Percentiles rank a stretch among this genome's conserved stretches.
Evolutionary conservation across 495 filamentous ascomycete genomes (phyloP).

Genomic region (Aeminium ludgeri): DNA sequence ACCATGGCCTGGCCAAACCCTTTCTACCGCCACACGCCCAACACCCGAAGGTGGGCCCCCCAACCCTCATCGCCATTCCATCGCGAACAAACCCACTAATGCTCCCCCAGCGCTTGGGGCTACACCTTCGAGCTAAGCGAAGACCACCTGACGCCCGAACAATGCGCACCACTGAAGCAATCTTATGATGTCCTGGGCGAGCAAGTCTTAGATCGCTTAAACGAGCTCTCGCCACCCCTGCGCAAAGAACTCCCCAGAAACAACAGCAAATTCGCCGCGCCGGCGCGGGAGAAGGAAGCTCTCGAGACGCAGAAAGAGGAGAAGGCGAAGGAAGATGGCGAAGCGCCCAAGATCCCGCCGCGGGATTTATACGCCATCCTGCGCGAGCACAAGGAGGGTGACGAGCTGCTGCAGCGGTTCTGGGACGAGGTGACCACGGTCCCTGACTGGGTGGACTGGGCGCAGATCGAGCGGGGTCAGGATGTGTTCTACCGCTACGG

Average conservation of each 20-base stretch:
- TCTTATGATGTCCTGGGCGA: constrained; percentile 54
- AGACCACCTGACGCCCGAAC: constrained; percentile 43
- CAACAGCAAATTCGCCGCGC: constrained; percentile 13
- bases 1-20: constrained; percentile 28
- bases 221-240: constrained; percentile 34
- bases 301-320: neutral
- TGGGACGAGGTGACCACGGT: constrained; percentile 55
- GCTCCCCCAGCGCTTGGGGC: constrained; percentile 38
- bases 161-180: constrained; percentile 42
- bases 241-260: constrained; percentile 20
- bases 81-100: neutral
- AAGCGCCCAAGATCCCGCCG: constrained; percentile 11
- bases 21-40: constrained; percentile 20
- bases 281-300: neutral
- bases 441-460: constrained; percentile 70
- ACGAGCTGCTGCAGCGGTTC: constrained; percentile 40
- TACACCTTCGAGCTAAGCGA: constrained; percentile 54
- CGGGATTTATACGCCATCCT: constrained; percentile 48
- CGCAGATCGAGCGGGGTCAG: constrained; percentile 55
- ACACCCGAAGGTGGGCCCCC: constrained; percentile 21
- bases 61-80: neutral
- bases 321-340: constrained; percentile 9
- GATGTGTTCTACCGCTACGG: constrained; percentile 45
- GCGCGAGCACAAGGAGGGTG: constrained; percentile 35
- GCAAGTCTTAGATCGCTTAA: constrained; percentile 43